Evolutionary conservation across 2,329 filamentous ascomycete genomes (phyloP), one percentile per base, ranked within the genome.

Genomic region (Colletotrichum plurivorum): DNA sequence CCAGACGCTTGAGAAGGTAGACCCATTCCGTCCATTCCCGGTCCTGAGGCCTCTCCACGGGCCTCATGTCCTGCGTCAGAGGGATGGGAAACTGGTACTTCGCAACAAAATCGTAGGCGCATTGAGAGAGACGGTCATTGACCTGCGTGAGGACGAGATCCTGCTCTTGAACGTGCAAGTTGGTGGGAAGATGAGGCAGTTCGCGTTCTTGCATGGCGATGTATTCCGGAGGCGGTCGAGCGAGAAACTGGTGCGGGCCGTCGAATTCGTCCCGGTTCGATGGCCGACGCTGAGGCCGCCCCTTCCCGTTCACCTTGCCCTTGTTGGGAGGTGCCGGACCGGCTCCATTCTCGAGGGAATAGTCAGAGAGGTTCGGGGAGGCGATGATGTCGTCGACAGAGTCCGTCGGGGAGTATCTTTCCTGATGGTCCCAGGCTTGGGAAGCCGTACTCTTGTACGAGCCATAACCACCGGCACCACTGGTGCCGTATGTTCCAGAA

Each of bases 21-120:
- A 95, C 94, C 94, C 94, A 97, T 82, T 97, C 94, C 53, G 93
- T 95, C 94, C 94, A 97, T 79, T 96, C 94, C 71, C 93, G 88
- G 80, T 95, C 93, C 75, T 91, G 90, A 39, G 93, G 90, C 53
- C 90, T 84, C 78, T 92, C 90, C 61, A 95, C 87, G 2, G 92
- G 91, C 73, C 93, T 88, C 88, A 94, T 94, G 78, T 95, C 93
- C 79, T 92, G 89, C 66, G 94, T 93, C 75, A 96, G 82, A 12
- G 94, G 94, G 73, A 97, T 94, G 13, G 94, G 94, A 78, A 97
- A 97, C 80, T 95, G 93, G 79, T 96, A 96, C 81, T 94, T 94
- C 75, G 94, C 94, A 75, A 97, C 91, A 80, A 97, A 97, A 81
- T 97, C 93, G 85, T 92, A 97, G 39, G 93, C 94, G 79, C 93